These are phyloP conservation scores for Pittosporum tobira DNA, from an alignment of 129 eudicot species.

Conservation along the genomic window DNA sequence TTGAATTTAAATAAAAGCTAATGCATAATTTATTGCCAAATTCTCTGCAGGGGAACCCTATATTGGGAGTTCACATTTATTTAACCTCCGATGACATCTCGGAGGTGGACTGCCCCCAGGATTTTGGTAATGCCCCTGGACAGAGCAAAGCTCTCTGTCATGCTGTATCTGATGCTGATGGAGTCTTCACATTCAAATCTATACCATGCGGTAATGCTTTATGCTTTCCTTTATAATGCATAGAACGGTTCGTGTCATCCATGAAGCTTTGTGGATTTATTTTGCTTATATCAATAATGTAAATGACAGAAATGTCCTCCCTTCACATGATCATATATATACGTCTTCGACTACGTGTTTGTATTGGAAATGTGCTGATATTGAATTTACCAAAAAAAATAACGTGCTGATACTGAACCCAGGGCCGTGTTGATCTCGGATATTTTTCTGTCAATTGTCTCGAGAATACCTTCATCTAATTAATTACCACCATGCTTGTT, in stretches of 20 bases:
- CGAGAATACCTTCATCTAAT: neutral
- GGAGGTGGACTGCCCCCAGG: conserved; percentile 76
- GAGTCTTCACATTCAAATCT: conserved; percentile 68
- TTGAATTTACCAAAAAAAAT: too few relatives aligned
- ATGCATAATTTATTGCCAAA: conserved; percentile 11
- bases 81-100: conserved; percentile 76
- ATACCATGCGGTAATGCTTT: conserved; percentile 79
- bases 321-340: conserved; percentile 2
- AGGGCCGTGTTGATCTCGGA: too few relatives aligned
- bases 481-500: conserved; percentile 14
- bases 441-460: neutral
- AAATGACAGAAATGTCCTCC: conserved; percentile 12
- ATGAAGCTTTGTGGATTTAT: too few relatives aligned
- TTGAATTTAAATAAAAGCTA: conserved; percentile 5
- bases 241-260: too few relatives aligned
- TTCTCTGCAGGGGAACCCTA: conserved; percentile 74
- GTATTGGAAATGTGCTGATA: too few relatives aligned
- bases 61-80: conserved; percentile 92
- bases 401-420: too few relatives aligned
- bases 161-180: conserved; percentile 83
- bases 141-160: conserved; percentile 79
- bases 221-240: neutral
- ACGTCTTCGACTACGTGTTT: too few relatives aligned
- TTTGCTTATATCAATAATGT: too few relatives aligned
- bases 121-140: conserved; percentile 66